Percentiles rank a stretch among this genome's conserved stretches.
Evolutionary conservation across 192 early-diverging fungal genomes (phyloP).

Genomic region (Entomortierella beljakovae): DNA sequence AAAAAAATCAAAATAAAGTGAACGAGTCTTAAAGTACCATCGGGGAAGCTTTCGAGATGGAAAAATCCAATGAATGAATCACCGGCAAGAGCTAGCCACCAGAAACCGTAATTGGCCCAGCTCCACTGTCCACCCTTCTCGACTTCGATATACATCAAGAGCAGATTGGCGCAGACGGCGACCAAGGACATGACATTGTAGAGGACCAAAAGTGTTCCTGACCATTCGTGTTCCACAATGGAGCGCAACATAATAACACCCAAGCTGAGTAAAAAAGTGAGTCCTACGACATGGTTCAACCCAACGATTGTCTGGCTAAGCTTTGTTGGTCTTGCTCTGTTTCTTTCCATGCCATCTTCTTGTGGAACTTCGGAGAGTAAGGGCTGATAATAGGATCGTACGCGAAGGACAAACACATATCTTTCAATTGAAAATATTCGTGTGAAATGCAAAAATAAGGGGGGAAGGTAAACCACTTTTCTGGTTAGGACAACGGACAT

Average conservation of each 20-base stretch:
- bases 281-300: constrained; percentile 37
- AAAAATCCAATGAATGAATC: constrained; percentile 59
- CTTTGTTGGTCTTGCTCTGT: too few relatives aligned
- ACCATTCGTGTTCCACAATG: constrained; percentile 56
- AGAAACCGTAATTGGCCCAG: constrained; percentile 67
- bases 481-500: too few relatives aligned
- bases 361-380: constrained; percentile 16
- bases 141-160: constrained; percentile 49
- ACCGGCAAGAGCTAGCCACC: constrained; percentile 54
- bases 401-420: constrained; percentile 38
- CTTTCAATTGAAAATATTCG: too few relatives aligned
- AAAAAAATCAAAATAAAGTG: too few relatives aligned
- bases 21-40: constrained; percentile 22
- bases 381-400: constrained; percentile 35
- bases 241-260: too few relatives aligned
- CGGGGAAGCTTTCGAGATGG: constrained; percentile 26
- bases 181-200: constrained; percentile 56
- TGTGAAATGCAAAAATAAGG: too few relatives aligned
- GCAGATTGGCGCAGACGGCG: constrained; percentile 52
- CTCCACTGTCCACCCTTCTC: constrained; percentile 58
- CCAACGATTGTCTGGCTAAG: constrained; percentile 40
- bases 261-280: constrained; percentile 49
- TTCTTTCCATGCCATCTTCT: constrained; percentile 7
- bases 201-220: constrained; percentile 54
- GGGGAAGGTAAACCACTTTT: too few relatives aligned